Conservation (phyloP, 306 rosid genomes). For the Dryas drummondii region DNA sequence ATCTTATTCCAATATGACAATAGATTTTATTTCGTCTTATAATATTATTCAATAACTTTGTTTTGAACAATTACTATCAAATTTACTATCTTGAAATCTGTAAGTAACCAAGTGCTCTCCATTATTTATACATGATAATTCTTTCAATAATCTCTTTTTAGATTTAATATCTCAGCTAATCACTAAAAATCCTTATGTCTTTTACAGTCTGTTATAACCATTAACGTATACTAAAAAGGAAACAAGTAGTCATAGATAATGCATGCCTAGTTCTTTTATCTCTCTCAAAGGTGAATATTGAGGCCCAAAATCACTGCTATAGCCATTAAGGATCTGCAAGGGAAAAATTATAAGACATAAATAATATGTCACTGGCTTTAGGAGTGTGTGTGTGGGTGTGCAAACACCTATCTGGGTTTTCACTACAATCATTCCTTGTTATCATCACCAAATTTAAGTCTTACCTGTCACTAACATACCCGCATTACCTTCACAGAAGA, state of each 20-base stretch:
- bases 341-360: too few relatives aligned
- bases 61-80: background rate
- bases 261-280: background rate
- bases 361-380: too few relatives aligned
- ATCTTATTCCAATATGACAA: too few relatives aligned
- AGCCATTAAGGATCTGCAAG: background rate
- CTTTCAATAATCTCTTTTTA: background rate
- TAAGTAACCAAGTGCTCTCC: background rate
- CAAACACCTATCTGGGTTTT: too few relatives aligned
- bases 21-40: too few relatives aligned
- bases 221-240: background rate
- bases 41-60: background rate
- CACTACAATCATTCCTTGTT: too few relatives aligned
- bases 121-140: background rate
- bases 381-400: too few relatives aligned
- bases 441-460: too few relatives aligned
- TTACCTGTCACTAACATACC: background rate
- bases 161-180: background rate
- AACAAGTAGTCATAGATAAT: background rate
- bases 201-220: background rate
- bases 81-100: background rate
- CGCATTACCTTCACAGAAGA: background rate
- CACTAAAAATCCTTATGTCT: background rate
- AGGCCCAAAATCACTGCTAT: background rate
- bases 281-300: background rate